These are phyloP conservation scores for Ceratocystis variospora DNA, from an alignment of 2,329 filamentous ascomycete genomes.

Conservation along the genomic window DNA sequence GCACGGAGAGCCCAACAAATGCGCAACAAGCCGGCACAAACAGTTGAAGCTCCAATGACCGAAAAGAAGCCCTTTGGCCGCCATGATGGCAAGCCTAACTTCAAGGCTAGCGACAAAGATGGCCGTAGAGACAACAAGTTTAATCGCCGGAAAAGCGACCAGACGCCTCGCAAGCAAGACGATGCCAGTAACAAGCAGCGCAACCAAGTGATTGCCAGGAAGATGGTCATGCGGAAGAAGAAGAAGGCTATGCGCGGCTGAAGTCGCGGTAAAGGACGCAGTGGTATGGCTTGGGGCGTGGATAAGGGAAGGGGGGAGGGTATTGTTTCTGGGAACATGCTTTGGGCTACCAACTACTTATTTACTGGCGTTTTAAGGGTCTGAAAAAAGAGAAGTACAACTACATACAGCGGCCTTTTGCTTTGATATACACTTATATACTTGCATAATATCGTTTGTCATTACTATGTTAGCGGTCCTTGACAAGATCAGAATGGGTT, in stretches of 20 bases:
- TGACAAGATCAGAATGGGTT: neutral
- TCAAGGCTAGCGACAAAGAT: slow-evolving; percentile 13
- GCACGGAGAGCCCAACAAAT: slow-evolving; percentile 41
- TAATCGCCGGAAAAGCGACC: slow-evolving; percentile 18
- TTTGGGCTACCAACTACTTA: neutral
- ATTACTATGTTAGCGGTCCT: neutral
- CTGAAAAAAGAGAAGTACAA: slow-evolving; percentile 19
- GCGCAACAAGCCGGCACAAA: slow-evolving; percentile 8
- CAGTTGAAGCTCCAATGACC: neutral
- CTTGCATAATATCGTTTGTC: neutral
- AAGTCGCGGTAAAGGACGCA: neutral
- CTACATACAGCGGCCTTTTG: slow-evolving; percentile 15
- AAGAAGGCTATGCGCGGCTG: slow-evolving; percentile 16
- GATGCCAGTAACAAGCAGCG: slow-evolving; percentile 25
- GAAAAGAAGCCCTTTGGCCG: slow-evolving; percentile 8
- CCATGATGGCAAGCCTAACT: slow-evolving; percentile 1
- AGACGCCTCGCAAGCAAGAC: slow-evolving; percentile 26
- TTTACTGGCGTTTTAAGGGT: slow-evolving; percentile 19
- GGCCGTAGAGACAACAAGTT: slow-evolving; percentile 18
- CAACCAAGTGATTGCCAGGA: slow-evolving; percentile 17
- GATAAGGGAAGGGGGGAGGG: neutral
- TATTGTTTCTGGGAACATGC: slow-evolving; percentile 4
- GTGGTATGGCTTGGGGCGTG: neutral
- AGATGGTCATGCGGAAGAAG: slow-evolving; percentile 18
- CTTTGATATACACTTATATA: slow-evolving; percentile 9